Percentiles rank a stretch among this genome's conserved stretches.
Conservation (phyloP, 148 eudicot genomes). For the Rhododendron mucronatum region DNA sequence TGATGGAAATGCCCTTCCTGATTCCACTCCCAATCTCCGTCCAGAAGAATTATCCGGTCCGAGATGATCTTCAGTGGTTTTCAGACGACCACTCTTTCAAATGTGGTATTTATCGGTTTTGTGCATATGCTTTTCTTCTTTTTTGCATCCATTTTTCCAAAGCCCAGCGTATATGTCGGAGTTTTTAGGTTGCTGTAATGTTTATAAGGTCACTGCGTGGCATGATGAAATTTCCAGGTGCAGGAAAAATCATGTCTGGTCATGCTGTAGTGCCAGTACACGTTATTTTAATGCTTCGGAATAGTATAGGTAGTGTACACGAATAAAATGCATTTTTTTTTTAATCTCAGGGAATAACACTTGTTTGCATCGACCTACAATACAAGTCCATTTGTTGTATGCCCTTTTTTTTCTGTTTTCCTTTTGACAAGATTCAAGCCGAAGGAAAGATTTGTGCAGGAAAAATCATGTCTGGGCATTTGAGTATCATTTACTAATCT, state of each 20-base stretch:
- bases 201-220: neutral
- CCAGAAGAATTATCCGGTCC: conserved; percentile 60
- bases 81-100: neutral
- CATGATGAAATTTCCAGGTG: conserved; percentile 3
- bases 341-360: neutral
- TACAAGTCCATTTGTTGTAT: neutral
- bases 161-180: neutral
- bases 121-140: conserved; percentile 21
- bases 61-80: conserved; percentile 26
- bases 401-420: neutral
- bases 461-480: neutral
- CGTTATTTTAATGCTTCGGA: neutral
- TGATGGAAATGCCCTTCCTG: conserved; percentile 17
- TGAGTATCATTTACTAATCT: neutral
- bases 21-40: conserved; percentile 43
- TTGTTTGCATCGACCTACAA: neutral
- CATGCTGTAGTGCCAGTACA: neutral
- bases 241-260: neutral
- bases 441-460: neutral
- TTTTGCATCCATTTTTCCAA: neutral
- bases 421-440: neutral
- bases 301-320: neutral
- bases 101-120: conserved; percentile 1
- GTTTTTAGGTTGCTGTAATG: neutral
- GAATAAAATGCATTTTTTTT: neutral